Base-by-base conservation (phyloP, 805 yeast species). In the Hanseniaspora thailandica region DNA sequence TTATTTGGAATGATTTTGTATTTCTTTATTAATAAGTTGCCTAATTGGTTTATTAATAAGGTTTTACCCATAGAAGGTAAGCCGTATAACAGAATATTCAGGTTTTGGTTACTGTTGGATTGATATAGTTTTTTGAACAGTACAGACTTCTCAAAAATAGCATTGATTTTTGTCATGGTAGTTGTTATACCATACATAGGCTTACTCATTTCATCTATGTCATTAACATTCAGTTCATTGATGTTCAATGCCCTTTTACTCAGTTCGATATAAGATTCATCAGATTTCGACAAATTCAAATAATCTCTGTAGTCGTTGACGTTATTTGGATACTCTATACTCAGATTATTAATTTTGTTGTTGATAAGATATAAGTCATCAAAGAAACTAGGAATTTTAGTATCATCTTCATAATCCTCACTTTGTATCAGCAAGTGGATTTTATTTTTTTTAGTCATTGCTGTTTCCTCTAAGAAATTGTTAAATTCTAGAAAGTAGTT, bases 51-150 rank as follows among this genome's bases (percentile, higher is more conserved):
- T 15, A 43, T 43, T 5, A 50, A 26, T 15, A 50, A 35, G 10
- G 46, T 25, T 15, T 50, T 50, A 25, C 54, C 54, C 43, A 43
- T 50, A 2, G 54, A 50, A 26, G 54, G 54, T 6, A 20, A 13
- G 8, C 54, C 47, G 22, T 50, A 50, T 7, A 50, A 9, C n/a
- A 50, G 17, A 10, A 50, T 6, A 23, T 50, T 22, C 30, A 43
- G 13, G 40, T 50, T 50, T 17, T 17, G 9, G 5, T 35, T 33
- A 13, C 26, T 35, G 13, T 43, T 22, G 5, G 38, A 8, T 8
- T 34, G 22, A 19, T 43, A 50, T 12, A 50, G 25, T 13, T 28
- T 41, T 17, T 20, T 33, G 17, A 26, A 50, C 12, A 28, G 7
- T 4, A 25, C 23, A 4, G 44, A 34, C 19, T 23, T 34, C 15